Base-by-base conservation (phyloP, 805 yeast genomes). In the Kodamaea lidongshanica region DNA sequence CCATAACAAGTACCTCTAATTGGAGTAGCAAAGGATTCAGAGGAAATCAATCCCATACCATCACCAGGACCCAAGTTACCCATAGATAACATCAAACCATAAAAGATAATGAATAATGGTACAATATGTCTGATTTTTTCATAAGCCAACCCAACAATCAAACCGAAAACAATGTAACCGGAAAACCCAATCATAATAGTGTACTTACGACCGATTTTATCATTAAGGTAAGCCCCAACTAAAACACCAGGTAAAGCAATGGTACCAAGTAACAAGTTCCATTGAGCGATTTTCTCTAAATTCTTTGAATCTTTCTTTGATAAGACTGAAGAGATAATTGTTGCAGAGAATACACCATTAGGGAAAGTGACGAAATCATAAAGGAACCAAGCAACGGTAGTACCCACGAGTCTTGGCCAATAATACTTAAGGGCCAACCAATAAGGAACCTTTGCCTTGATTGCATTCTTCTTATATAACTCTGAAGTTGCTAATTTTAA, bases 31-130 rank as follows among this genome's bases (percentile, higher is more conserved):
- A 67, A 82, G 4, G 74, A 65, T 54, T 82, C 89, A 15, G 82
- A 70, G 7, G 79, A 65, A n/a, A 53, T 58, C 34, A 83, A 64
- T 8, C 89, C 89, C 66, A 81, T 59, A 67, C 72, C 73, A 48
- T 80, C 70, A 38, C 92, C 92, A 3, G 92, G 92, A 1, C 92
- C 92, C 42, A 79, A 60, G 54, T 80, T 81, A 45, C 88, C 87
- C 42, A 65, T 54, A 9, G 76, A 70, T 62, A 72, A 74, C 76
- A 82, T 75, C 13, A 81, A 54, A 17, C 88, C 89, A 51, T 80
- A 82, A 50, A 82, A 74, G 24, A 82, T 64, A 36, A 82, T 70
- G 52, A 82, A 82, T 19, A 79, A 58, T 5, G 79, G 74, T 11
- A 72, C 64, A 34, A 78, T 79, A 23, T 72, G 69, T 18, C 58